Evolutionary conservation across 2,329 filamentous ascomycete species (phyloP).

Genomic region (Penicillium sp.): DNA sequence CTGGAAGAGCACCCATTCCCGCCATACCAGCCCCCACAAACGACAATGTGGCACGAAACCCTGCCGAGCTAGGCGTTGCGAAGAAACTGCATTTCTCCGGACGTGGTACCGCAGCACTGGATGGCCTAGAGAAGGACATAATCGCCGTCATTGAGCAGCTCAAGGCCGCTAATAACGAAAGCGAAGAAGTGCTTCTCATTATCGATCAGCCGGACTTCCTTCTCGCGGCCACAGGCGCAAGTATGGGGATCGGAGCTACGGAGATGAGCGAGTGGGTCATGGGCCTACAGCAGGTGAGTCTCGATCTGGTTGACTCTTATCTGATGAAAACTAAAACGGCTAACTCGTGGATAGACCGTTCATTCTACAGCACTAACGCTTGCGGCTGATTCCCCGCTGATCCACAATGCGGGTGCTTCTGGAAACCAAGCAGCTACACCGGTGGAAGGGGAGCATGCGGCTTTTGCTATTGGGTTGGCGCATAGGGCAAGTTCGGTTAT

Average conservation of each 20-base stretch:
- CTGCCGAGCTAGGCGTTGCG: conserved; percentile 17
- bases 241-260: conserved; percentile 42
- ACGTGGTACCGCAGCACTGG: conserved; percentile 31
- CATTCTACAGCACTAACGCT: conserved; percentile 68
- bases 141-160: conserved; percentile 32
- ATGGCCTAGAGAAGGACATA: conserved; percentile 38
- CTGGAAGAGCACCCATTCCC: conserved; percentile 19
- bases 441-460: conserved; percentile 69
- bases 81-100: conserved; percentile 34
- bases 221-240: conserved; percentile 58
- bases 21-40: conserved; percentile 3
- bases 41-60: conserved; percentile 11
- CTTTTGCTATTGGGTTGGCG: conserved; percentile 70
- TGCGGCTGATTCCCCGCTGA: conserved; percentile 72
- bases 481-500: conserved; percentile 73
- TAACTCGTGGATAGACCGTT: conserved; percentile 50
- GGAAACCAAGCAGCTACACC: conserved; percentile 56
- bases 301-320: not conserved
- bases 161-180: conserved; percentile 26
- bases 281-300: conserved; percentile 62
- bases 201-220: conserved; percentile 67
- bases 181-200: conserved; percentile 55
- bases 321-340: not conserved
- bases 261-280: conserved; percentile 60
- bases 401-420: conserved; percentile 48